Base-by-base conservation (phyloP, 2,329 filamentous ascomycete genomes). In the Calycina herbarum region DNA sequence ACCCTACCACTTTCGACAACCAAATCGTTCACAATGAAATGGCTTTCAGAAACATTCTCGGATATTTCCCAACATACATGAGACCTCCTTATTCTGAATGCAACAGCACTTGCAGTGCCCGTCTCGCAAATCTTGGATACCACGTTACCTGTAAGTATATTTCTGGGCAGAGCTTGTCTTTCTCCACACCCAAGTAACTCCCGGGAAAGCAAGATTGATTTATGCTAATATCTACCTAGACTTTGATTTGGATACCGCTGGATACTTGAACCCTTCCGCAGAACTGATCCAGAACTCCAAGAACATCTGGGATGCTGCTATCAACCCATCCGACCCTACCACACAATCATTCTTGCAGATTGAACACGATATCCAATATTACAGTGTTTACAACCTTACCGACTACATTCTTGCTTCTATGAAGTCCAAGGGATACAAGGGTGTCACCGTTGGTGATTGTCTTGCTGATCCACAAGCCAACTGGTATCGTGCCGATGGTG, bases 61-160 rank as follows among this genome's bases (percentile, higher is more conserved):
- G 82, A 61, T 81, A 81, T 69, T 81, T 84, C 69, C 83, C 84
- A 29, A 85, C 83, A 29, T 86, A 86, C 73, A 82, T 84, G 79
- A 65, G 76, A 66, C 80, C 80, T 6, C 80, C 80, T 17, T 82
- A 80, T 69, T 79, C 78, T 11, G 80, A 81, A 73, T 83, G 82
- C 73, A 78, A 77, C 45, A 72, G 69, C 33, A 76, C 73, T 2
- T 77, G 75, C 7, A 65, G 73, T 24, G 74, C 77, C 61, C 73
- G 81, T 73, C 74, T 78, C 45, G 74, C 73, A 57, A 70, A 61
- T 6, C 74, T 83, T 8, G 81, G 81, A 29, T 83, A 83, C 72
- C 81, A 83, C 69, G 73, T 82, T 62, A 79, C 78, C 45, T 83
- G 54, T 57, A 29, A 57, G 54, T 33, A 29, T 24, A 29, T 24